phyloP scores from a whole-genome alignment of 163 green algal genomes.

The Scenedesmus sp. region DNA sequence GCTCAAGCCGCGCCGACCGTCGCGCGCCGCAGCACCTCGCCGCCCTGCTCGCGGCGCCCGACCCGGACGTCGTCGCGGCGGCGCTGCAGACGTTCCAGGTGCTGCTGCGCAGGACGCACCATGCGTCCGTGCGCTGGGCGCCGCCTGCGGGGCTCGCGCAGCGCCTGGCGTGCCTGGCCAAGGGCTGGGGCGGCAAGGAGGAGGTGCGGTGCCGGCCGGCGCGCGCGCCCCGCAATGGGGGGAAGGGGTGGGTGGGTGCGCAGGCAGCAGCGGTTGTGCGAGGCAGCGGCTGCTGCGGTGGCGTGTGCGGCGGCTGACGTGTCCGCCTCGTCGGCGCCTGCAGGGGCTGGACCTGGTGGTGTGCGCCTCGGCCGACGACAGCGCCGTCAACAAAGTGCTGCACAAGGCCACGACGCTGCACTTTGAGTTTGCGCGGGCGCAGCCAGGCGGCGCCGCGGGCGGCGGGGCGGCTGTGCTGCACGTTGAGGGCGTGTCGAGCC shows the following conservation, averaged over 20 bases:
- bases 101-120: slow-evolving; percentile 76
- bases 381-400: slow-evolving; percentile 52
- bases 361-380: slow-evolving; percentile 58
- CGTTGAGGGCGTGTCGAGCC: slow-evolving; percentile 54
- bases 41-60: slow-evolving; percentile 76
- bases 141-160: slow-evolving; percentile 59
- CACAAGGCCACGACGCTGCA: slow-evolving; percentile 65
- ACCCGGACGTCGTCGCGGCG: slow-evolving; percentile 72
- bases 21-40: slow-evolving; percentile 84
- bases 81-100: slow-evolving; percentile 68
- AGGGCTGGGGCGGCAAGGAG: slow-evolving; percentile 86
- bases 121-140: slow-evolving; percentile 71
- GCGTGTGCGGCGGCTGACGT: neutral
- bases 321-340: neutral
- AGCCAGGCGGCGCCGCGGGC: neutral
- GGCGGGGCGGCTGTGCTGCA: slow-evolving; percentile 29
- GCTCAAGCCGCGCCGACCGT: too few species aligned
- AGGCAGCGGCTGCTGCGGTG: too few species aligned
- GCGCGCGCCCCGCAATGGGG: too few species aligned
- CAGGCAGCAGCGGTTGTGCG: neutral
- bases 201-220: slow-evolving; percentile 52
- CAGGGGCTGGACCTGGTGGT: slow-evolving; percentile 78
- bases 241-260: neutral
- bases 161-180: slow-evolving; percentile 74
- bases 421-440: slow-evolving; percentile 71